phyloP scores from a whole-genome alignment of 2,329 filamentous ascomycete genomes.

The Penicillium sp. region DNA sequence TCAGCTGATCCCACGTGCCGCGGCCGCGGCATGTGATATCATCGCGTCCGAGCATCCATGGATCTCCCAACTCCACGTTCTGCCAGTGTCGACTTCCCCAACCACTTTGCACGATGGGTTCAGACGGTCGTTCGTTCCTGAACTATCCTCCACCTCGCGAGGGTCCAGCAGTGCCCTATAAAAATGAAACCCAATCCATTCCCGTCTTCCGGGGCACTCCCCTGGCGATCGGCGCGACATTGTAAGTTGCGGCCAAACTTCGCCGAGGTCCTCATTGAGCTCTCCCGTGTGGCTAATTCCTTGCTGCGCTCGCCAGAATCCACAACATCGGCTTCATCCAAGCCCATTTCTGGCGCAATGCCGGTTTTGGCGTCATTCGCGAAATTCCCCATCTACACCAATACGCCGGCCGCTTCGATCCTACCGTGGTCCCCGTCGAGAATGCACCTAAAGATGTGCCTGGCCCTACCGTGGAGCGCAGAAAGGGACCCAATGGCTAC shows the following conservation, averaged over 20 bases:
- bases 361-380: slow-evolving; percentile 61
- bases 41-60: slow-evolving; percentile 5
- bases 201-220: slow-evolving; percentile 66
- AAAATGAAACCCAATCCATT: slow-evolving; percentile 58
- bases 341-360: slow-evolving; percentile 67
- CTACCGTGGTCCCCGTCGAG: slow-evolving; percentile 53
- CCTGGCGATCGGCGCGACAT: slow-evolving; percentile 59
- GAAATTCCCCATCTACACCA: slow-evolving; percentile 55
- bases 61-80: slow-evolving; percentile 8
- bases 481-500: slow-evolving; percentile 49
- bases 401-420: slow-evolving; percentile 55
- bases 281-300: not conserved
- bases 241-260: slow-evolving; percentile 50
- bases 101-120: slow-evolving; percentile 21
- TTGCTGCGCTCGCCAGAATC: slow-evolving; percentile 44
- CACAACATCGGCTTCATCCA: slow-evolving; percentile 61
- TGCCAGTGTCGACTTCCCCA: not conserved
- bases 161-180: slow-evolving; percentile 46
- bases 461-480: slow-evolving; percentile 36
- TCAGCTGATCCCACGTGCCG: slow-evolving; percentile 11
- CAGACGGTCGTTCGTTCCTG: slow-evolving; percentile 25
- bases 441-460: slow-evolving; percentile 12
- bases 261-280: not conserved
- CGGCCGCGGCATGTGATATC: slow-evolving; percentile 19
- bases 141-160: slow-evolving; percentile 41